A percentile compares a stretch with the other conserved stretches of the same genome.
Evolutionary conservation across 2,329 filamentous ascomycete species (phyloP).

Genomic region (Aspergillus sp.): DNA sequence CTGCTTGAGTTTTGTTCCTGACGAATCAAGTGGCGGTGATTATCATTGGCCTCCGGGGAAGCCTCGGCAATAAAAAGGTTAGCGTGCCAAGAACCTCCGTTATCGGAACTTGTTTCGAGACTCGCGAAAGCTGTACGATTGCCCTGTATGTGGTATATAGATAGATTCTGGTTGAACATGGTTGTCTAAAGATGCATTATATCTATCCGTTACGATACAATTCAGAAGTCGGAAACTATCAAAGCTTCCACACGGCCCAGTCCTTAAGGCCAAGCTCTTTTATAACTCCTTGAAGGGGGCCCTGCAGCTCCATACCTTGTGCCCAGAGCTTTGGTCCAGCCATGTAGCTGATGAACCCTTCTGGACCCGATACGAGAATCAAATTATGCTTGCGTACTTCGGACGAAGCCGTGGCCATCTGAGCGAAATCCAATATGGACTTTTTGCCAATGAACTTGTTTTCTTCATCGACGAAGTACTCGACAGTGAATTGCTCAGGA

Average conservation of each 20-base stretch:
- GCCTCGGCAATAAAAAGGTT: background rate
- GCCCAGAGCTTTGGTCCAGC: conserved; percentile 78
- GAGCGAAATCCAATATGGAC: conserved; percentile 45
- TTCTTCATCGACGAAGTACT: conserved; percentile 83
- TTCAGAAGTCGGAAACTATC: conserved; percentile 13
- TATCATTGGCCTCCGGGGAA: conserved; percentile 13
- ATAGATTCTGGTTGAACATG: background rate
- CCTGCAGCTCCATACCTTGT: conserved; percentile 71
- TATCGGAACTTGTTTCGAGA: conserved; percentile 12
- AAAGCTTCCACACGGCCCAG: conserved; percentile 62
- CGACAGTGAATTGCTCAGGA: conserved; percentile 60
- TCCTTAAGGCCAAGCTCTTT: conserved; percentile 57
- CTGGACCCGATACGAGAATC: conserved; percentile 84
- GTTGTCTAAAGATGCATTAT: background rate
- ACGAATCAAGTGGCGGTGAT: conserved; percentile 18
- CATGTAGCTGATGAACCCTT: conserved; percentile 80
- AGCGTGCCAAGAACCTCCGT: conserved; percentile 6
- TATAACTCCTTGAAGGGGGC: conserved; percentile 68
- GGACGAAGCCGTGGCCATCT: conserved; percentile 22
- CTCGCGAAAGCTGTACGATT: background rate
- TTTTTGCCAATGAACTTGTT: conserved; percentile 61
- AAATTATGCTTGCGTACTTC: conserved; percentile 45
- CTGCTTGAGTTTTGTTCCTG: conserved; percentile 2
- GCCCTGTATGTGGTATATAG: background rate
- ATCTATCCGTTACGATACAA: background rate